phyloP scores from a whole-genome alignment of 495 filamentous ascomycete species.

The Hyaloscypha bicolor region DNA sequence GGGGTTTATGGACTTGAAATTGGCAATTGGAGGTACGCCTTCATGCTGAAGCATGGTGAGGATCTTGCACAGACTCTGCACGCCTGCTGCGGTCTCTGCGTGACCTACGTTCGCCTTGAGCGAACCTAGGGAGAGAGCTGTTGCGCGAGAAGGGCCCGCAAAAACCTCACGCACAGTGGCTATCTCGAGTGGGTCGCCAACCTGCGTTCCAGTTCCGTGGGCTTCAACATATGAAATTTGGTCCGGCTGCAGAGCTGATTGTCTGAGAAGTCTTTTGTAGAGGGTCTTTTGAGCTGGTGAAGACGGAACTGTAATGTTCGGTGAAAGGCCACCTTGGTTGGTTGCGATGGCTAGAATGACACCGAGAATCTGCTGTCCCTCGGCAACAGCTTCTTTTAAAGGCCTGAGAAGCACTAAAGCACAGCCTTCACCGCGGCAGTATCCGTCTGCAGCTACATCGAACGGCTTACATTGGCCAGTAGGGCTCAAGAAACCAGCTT shows the following conservation, averaged over 20 bases:
- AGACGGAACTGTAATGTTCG: conserved; percentile 58
- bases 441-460: conserved; percentile 52
- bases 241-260: conserved; percentile 41
- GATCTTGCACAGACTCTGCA: too few relatives aligned
- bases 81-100: conserved; percentile 55
- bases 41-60: too few relatives aligned
- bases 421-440: conserved; percentile 66
- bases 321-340: conserved; percentile 61
- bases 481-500: conserved; percentile 32
- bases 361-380: conserved; percentile 61
- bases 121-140: conserved; percentile 55
- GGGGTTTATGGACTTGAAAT: conserved; percentile 49
- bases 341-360: conserved; percentile 60
- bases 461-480: conserved; percentile 43
- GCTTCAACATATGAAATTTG: conserved; percentile 44
- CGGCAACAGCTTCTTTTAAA: conserved; percentile 47
- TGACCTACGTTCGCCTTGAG: conserved; percentile 67
- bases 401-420: conserved; percentile 60
- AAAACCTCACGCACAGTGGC: conserved; percentile 51
- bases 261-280: conserved; percentile 45
- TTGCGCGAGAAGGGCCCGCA: conserved; percentile 33
- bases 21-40: conserved; percentile 44
- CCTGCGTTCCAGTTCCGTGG: conserved; percentile 58
- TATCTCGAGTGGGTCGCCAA: conserved; percentile 59
- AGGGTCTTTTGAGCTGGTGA: conserved; percentile 56